Base-by-base conservation (phyloP, 2,329 filamentous ascomycete genomes). In the Coniochaeta hoffmannii region DNA sequence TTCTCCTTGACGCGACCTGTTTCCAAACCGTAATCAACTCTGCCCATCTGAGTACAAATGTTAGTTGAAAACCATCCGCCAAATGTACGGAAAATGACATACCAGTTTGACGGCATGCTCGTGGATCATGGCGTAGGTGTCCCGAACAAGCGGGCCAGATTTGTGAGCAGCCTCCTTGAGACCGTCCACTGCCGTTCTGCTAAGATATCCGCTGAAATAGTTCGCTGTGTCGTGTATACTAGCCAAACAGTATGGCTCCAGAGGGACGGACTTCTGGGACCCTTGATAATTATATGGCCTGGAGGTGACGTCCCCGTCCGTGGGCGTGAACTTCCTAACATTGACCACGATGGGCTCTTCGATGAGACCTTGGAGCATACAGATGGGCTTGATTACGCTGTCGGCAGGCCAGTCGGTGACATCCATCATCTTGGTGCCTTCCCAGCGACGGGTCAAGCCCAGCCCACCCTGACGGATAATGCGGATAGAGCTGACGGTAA, bases 401-500 rank as follows among this genome's bases (percentile, higher is more conserved):
- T 61, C 58, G 5, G 60, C 55, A n/a, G n/a, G n/a, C 60, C 71
- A 71, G 51, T 73, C 71, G 41, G 41, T 11, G 1, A 80, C 64
- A 53, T 80, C 71, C 36, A 67, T 67, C 57, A 78, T 69, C 28
- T 69, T 63, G 4, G 68, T 69, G 6, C 72, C 72, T 1, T 60
- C 50, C 73, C 75, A 79, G 22, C 76, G 69, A 3, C 61, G 57
- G 0, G 78, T 81, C 26, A 79, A 66, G 2, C 66, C 61, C 14
- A 79, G 66, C 1, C 75, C 74, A 4, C 74, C 71, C 1, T 63
- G 62, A n/a, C 77, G 76, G 57, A 70, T 75, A 4, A 77, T 62
- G 1, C 65, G 60, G 15, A 73, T 65, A 9, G 75, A 69, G 24
- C 68, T 70, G 11, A 80, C 64, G 22, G 58, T 74, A 76, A 3